These are phyloP conservation scores for Aspergillus cavernicola DNA, from an alignment of 495 filamentous ascomycete genomes.

Conservation along the genomic window DNA sequence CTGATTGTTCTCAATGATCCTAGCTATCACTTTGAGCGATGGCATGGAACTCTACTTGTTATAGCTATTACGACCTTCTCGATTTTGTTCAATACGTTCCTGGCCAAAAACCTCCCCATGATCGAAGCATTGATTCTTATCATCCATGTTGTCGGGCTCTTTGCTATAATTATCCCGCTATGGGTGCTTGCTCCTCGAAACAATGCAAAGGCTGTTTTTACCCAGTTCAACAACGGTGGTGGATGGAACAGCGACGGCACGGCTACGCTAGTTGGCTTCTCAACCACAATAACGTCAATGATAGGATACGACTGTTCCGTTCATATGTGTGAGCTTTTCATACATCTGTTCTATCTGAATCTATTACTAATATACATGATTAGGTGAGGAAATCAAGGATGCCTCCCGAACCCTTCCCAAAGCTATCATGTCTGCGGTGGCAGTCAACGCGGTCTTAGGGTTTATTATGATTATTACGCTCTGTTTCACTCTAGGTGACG, in stretches of 20 bases:
- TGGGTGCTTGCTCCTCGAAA: constrained; percentile 49
- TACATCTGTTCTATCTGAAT: no score
- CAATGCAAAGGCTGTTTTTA: constrained; percentile 47
- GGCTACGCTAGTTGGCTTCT: constrained; percentile 53
- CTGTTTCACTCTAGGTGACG: constrained; percentile 51
- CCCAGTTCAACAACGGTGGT: constrained; percentile 51
- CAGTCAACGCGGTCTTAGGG: constrained; percentile 48
- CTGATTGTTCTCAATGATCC: constrained; percentile 52
- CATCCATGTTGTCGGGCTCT: constrained; percentile 59
- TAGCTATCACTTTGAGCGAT: constrained; percentile 44
- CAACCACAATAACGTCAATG: constrained; percentile 48
- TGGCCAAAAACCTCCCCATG: constrained; percentile 50
- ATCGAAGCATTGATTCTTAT: constrained; percentile 57
- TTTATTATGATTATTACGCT: constrained; percentile 51
- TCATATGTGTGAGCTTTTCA: constrained; percentile 49
- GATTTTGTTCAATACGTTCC: constrained; percentile 53
- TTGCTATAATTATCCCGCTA: constrained; percentile 58
- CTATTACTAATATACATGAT: no score
- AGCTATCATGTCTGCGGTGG: constrained; percentile 48
- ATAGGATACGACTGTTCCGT: constrained; percentile 54
- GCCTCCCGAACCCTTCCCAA: constrained; percentile 54
- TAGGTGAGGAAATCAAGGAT: constrained; percentile 55
- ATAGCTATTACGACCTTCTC: constrained; percentile 48
- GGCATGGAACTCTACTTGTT: constrained; percentile 59
- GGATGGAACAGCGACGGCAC: constrained; percentile 51